Conservation (phyloP, 129 eudicot species). For the Artemisia annua region DNA sequence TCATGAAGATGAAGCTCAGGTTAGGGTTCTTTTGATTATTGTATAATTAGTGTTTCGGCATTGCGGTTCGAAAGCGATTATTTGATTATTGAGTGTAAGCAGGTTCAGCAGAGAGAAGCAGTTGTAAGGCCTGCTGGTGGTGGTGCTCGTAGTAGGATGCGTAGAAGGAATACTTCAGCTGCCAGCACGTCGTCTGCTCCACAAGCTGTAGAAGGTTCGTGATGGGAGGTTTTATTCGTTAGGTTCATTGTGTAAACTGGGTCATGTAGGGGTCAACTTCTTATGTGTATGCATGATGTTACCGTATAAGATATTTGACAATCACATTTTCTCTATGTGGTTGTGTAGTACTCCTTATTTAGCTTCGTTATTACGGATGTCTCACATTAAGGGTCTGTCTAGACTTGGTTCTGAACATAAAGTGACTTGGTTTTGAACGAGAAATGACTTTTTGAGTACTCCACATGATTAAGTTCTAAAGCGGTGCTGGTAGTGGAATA, state of each 20-base stretch:
- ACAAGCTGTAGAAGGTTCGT: slow-evolving; percentile 65
- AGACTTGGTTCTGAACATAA: too few relatives aligned
- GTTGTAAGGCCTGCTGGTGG: slow-evolving; percentile 63
- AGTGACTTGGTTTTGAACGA: too few relatives aligned
- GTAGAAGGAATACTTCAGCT: slow-evolving; percentile 70
- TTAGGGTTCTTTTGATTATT: slow-evolving; percentile 18
- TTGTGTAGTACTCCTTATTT: too few relatives aligned
- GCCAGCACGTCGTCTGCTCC: slow-evolving; percentile 87
- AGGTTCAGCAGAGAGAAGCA: slow-evolving; percentile 52
- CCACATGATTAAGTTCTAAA: background rate
- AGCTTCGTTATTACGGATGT: too few relatives aligned
- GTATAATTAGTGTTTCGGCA: background rate
- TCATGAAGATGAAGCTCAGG: slow-evolving; percentile 68
- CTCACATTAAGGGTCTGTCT: too few relatives aligned
- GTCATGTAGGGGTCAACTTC: too few relatives aligned
- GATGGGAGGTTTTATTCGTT: background rate
- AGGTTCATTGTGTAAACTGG: too few relatives aligned
- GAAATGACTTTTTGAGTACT: background rate
- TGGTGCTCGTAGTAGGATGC: slow-evolving; percentile 73
- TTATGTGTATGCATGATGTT: too few relatives aligned
- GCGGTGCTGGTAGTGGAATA: background rate
- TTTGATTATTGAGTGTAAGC: too few relatives aligned
- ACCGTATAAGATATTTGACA: too few relatives aligned
- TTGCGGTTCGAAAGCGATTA: background rate
- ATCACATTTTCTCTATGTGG: too few relatives aligned